Evolutionary conservation across 495 filamentous ascomycete genomes (phyloP), one percentile per base, ranked within the genome.

Genomic region (Penicillium flavigenum): DNA sequence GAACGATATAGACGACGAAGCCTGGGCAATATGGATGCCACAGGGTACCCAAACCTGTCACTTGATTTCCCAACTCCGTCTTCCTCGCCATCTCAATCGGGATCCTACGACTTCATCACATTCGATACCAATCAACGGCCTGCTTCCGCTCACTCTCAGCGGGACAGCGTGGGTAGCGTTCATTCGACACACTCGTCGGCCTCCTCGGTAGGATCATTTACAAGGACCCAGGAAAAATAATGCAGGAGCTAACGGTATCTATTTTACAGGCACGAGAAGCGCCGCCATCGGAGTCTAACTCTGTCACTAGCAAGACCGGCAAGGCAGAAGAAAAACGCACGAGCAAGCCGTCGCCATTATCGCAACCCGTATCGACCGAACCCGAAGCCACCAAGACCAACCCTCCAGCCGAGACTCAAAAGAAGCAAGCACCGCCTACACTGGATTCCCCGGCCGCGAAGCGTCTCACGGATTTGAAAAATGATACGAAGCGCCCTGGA

Each of bases 1-100:
- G 90, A 93, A 47, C 82, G 88, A 59, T 89, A 91, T 74, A 79
- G 92, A 59, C 83, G 92, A 64, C 82, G 91, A 53, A 96, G 92
- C 68, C 82, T 92, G 77, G 88, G 89, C 54, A 88, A 83, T 47
- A 81, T 96, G 63, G 90, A 94, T 73, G 83, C 84, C 63, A 64
- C 68, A 49, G 72, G 68, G 44, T 71, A 73, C 46, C 70, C 74
- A 8, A 71, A 70, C 53, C 56, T 75, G n/a, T 68, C 77, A 39
- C 64, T 75, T 17, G 70, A 74, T 48, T 49, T 76, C 45, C 72
- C 73, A 1, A 27, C 43, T 4, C 22, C 60, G 0, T 58, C 70
- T 26, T 60, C 69, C 10, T 62, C 66, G 12, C 66, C 65, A 14
- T 60, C 66, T 16, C 67, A 66, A 20, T 59, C 69, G 1, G 64